A percentile compares a stretch with the other conserved stretches of the same genome.
Evolutionary conservation across 2,329 filamentous ascomycete genomes (phyloP).

Genomic region (Fusarium mundagurra): DNA sequence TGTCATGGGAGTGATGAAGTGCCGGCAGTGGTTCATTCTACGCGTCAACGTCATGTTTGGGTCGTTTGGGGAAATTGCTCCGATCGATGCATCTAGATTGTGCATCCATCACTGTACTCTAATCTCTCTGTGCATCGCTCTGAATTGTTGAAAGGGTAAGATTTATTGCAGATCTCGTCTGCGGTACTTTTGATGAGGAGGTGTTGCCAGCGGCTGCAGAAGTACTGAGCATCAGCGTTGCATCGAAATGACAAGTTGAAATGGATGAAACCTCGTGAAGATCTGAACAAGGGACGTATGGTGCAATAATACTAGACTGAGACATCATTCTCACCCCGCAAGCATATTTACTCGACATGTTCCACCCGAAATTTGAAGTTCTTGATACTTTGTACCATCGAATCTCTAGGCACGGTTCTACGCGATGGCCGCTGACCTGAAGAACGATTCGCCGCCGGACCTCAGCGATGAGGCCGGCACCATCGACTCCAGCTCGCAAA

Average conservation of each 20-base stretch:
- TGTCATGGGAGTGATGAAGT: neutral
- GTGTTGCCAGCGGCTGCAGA: fast-evolving
- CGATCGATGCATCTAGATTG: neutral
- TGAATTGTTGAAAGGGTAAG: neutral
- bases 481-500: conserved; percentile 3
- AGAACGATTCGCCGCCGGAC: conserved; percentile 19
- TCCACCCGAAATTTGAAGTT: fast-evolving
- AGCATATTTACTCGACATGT: neutral
- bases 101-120: neutral
- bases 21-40: neutral
- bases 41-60: neutral
- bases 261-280: conserved; percentile 3
- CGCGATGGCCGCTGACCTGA: neutral
- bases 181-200: neutral
- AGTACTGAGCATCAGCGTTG: neutral
- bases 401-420: fast-evolving
- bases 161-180: neutral
- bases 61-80: neutral
- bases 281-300: conserved; percentile 15
- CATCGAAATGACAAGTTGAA: neutral
- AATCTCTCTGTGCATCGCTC: neutral
- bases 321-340: neutral
- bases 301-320: conserved; percentile 5
- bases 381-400: fast-evolving
- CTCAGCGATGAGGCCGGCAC: conserved; percentile 32